A percentile compares a stretch with the other conserved stretches of the same genome.
These are phyloP conservation scores for Pugionium dolabratum DNA, from an alignment of 345 rosid genomes.

Conservation along the genomic window DNA sequence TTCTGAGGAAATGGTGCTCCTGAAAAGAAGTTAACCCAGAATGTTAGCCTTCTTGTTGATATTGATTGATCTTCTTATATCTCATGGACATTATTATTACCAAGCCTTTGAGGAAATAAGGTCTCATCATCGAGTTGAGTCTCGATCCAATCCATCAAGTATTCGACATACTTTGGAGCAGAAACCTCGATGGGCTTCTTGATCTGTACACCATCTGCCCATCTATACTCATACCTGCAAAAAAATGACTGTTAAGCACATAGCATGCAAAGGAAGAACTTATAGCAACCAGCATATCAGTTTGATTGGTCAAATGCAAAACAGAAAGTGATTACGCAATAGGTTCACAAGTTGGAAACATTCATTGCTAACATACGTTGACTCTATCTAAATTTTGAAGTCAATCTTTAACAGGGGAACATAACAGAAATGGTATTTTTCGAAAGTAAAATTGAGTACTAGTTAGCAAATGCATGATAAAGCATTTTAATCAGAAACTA, in stretches of 20 bases:
- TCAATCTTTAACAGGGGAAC: background rate
- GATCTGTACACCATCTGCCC: constrained; percentile 99
- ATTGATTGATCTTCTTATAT: background rate
- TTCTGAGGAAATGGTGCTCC: constrained; percentile 98
- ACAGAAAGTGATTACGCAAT: background rate
- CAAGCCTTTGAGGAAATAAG: constrained; percentile 95
- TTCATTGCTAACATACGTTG: background rate
- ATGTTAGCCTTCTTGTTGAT: background rate
- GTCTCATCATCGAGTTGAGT: constrained; percentile 94
- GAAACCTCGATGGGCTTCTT: constrained; percentile 99
- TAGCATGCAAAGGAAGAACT: background rate
- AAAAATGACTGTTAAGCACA: background rate
- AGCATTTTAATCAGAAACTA: constrained; percentile 1
- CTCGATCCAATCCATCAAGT: constrained; percentile 99
- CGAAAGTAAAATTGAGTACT: background rate
- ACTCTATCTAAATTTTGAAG: background rate
- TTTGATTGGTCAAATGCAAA: constrained; percentile 1
- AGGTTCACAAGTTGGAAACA: constrained; percentile 6
- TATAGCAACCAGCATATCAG: background rate
- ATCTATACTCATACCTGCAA: constrained; percentile 92
- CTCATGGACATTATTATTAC: constrained; percentile 46
- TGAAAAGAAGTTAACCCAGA: constrained; percentile 22
- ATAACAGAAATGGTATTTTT: background rate
- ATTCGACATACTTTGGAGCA: constrained; percentile 98
- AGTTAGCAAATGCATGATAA: background rate